Conservation (phyloP, 1,284 basidiomycete species). For the Ceratobasidium sp. region DNA sequence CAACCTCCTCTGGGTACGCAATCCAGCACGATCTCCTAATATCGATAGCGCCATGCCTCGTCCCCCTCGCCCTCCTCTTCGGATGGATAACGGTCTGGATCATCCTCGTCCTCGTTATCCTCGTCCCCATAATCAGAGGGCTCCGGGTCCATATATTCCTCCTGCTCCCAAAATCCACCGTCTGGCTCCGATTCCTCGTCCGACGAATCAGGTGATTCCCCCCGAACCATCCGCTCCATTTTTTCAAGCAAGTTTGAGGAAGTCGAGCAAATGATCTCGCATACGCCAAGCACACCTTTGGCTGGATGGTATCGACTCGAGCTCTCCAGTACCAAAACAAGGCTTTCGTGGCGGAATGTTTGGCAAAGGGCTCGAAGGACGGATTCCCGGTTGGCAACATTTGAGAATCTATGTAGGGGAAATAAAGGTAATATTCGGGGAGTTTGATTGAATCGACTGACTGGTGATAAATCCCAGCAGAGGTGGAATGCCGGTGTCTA, state of each 20-base stretch:
- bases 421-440: background rate
- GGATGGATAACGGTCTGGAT: background rate
- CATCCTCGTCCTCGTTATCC: conserved; percentile 4
- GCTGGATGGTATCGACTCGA: background rate
- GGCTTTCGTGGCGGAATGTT: conserved; percentile 13
- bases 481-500: conserved; percentile 3
- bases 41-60: background rate
- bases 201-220: background rate
- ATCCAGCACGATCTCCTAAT: too few species aligned
- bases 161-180: background rate
- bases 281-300: background rate
- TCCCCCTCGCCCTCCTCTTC: background rate
- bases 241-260: background rate
- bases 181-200: conserved; percentile 9
- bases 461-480: conserved; percentile 14
- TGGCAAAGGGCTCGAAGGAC: background rate
- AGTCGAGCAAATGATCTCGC: background rate
- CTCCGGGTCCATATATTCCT: background rate
- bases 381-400: background rate
- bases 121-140: background rate
- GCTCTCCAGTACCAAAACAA: background rate
- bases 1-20: too few species aligned
- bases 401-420: background rate
- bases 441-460: background rate
- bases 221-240: background rate